Conservation (phyloP, 2,329 filamentous ascomycete genomes). For the Diaporthe ampelina region DNA sequence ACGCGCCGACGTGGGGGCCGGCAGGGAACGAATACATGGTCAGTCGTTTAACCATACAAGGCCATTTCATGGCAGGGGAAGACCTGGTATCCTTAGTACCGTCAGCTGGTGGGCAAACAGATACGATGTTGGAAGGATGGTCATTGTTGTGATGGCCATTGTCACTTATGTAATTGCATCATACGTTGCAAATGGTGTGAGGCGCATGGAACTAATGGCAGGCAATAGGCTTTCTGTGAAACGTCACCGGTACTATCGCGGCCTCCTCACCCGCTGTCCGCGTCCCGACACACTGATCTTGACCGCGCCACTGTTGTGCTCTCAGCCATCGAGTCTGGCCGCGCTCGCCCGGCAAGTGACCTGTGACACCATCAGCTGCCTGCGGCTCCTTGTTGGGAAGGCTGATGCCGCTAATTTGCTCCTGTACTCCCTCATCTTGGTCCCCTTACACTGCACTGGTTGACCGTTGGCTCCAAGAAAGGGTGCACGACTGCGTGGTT, state of each 20-base stretch:
- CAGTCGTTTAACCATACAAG: slow-evolving; percentile 9
- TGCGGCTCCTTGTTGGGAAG: slow-evolving; percentile 25
- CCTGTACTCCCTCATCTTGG: slow-evolving; percentile 2
- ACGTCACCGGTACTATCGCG: slow-evolving; percentile 25
- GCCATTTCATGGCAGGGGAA: slow-evolving; percentile 14
- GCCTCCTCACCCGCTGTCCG: slow-evolving; percentile 28
- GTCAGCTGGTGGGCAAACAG: neutral
- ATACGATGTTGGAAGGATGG: slow-evolving; percentile 20
- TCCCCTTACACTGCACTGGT: slow-evolving; percentile 33
- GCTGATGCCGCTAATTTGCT: slow-evolving; percentile 32
- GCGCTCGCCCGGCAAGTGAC: slow-evolving; percentile 26
- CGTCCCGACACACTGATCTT: slow-evolving; percentile 23
- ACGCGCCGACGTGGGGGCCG: slow-evolving; percentile 1
- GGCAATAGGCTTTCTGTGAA: slow-evolving; percentile 35
- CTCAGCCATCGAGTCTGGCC: slow-evolving; percentile 36
- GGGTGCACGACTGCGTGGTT: slow-evolving; percentile 1
- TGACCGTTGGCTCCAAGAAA: neutral
- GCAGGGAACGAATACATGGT: slow-evolving; percentile 7
- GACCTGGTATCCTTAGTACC: slow-evolving; percentile 9
- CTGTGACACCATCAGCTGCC: slow-evolving; percentile 31
- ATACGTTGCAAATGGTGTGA: slow-evolving; percentile 31
- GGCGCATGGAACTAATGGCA: slow-evolving; percentile 27
- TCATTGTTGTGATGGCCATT: slow-evolving; percentile 1
- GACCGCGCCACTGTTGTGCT: slow-evolving; percentile 26
- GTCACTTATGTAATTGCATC: slow-evolving; percentile 30